Evolutionary conservation across 768 basidiomycete genomes (phyloP).

Genomic region (Suillus alpinus): DNA sequence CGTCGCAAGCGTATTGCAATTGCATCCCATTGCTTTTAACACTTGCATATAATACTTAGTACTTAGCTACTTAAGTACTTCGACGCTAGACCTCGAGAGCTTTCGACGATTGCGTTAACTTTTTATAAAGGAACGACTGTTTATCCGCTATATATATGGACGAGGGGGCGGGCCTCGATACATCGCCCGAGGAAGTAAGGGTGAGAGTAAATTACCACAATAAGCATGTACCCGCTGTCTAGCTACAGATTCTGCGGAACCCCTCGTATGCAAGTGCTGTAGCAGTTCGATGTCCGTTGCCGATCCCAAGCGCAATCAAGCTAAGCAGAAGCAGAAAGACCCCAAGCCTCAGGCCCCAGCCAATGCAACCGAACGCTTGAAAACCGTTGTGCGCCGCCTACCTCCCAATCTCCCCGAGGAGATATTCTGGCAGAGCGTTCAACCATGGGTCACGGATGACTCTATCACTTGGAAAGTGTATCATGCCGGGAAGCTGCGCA

Average conservation of each 20-base stretch:
- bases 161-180: too few species aligned
- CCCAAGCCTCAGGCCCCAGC: slow-evolving; percentile 25
- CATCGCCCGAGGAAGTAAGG: too few species aligned
- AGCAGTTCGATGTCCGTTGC: slow-evolving; percentile 17
- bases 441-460: slow-evolving; percentile 79
- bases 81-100: too few species aligned
- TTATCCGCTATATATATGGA: too few species aligned
- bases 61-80: too few species aligned
- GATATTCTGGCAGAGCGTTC: slow-evolving; percentile 91
- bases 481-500: slow-evolving; percentile 65
- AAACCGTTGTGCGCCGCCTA: slow-evolving; percentile 83
- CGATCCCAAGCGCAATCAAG: slow-evolving; percentile 16
- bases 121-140: too few species aligned
- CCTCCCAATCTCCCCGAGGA: slow-evolving; percentile 91
- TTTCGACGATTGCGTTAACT: too few species aligned
- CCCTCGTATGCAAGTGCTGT: not conserved
- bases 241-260: not conserved
- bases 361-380: slow-evolving; percentile 58
- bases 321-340: slow-evolving; percentile 32
- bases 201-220: not conserved
- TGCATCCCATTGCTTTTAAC: too few species aligned
- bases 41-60: too few species aligned
- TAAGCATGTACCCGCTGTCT: not conserved
- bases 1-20: too few species aligned
- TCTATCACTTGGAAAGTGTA: slow-evolving; percentile 65